phyloP scores from a whole-genome alignment of 768 basidiomycete species.

The Phanerodontia chrysosporium region DNA sequence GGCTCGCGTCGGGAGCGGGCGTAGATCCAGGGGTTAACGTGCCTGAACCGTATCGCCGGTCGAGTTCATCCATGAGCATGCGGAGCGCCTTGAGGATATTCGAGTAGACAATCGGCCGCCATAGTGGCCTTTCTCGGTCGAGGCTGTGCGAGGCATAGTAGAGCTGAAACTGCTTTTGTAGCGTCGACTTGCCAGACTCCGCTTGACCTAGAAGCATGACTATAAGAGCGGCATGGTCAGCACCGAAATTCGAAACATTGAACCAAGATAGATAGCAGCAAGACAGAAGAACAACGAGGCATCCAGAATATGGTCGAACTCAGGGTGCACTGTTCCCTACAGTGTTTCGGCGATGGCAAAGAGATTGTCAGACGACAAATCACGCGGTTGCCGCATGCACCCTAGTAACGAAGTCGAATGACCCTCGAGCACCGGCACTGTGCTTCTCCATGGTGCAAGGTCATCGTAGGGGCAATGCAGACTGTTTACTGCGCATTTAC shows the following conservation, averaged over 20 bases:
- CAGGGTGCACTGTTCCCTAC: not conserved
- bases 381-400: not conserved
- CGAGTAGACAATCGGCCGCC: slow-evolving; percentile 43
- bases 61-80: slow-evolving; percentile 69
- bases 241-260: not conserved
- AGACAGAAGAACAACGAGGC: not conserved
- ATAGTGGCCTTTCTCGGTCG: slow-evolving; percentile 36
- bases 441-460: not conserved
- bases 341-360: not conserved
- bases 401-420: not conserved
- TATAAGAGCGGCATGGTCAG: slow-evolving; percentile 1
- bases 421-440: too few relatives aligned
- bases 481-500: not conserved
- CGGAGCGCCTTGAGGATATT: slow-evolving; percentile 68
- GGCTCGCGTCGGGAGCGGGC: slow-evolving; percentile 13
- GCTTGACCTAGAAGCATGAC: slow-evolving; percentile 32
- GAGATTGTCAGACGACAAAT: not conserved
- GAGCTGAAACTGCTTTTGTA: slow-evolving; percentile 82
- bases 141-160: slow-evolving; percentile 55
- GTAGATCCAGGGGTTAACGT: slow-evolving; percentile 1
- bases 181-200: slow-evolving; percentile 67
- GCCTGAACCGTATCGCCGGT: slow-evolving; percentile 41
- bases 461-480: too few relatives aligned
- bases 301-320: not conserved
- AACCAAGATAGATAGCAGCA: not conserved